Conservation (phyloP, 148 eudicot species). For the Agrostemma githago region DNA sequence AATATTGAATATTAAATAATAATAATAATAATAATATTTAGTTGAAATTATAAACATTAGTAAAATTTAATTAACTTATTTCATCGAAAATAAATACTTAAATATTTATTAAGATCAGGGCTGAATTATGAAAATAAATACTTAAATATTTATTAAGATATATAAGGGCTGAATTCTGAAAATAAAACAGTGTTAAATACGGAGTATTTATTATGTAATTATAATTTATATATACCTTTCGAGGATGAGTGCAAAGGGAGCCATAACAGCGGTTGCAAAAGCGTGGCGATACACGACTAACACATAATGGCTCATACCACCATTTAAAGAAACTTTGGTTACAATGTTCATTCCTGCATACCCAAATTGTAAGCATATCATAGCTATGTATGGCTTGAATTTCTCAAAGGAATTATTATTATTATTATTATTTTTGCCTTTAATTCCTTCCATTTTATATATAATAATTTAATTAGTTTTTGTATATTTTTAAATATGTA, state of each 20-base stretch:
- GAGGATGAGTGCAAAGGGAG: constrained; percentile 71
- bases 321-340: constrained; percentile 74
- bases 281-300: constrained; percentile 80
- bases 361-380: constrained; percentile 63
- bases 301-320: constrained; percentile 86
- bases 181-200: not conserved
- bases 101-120: too few species aligned
- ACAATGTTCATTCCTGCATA: constrained; percentile 83
- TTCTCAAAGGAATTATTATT: constrained; percentile 33
- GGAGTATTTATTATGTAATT: too few species aligned
- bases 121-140: too few species aligned
- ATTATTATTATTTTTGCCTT: constrained; percentile 21
- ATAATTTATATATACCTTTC: constrained; percentile 82
- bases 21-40: too few species aligned
- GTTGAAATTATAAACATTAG: too few species aligned
- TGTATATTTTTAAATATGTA: too few species aligned
- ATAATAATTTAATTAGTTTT: too few species aligned
- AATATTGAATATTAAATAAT: not conserved
- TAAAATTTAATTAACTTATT: too few species aligned
- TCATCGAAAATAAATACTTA: too few species aligned
- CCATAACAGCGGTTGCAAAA: constrained; percentile 71
- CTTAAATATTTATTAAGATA: too few species aligned
- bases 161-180: not conserved
- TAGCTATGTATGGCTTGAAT: constrained; percentile 66
- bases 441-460: not conserved